Conservation (phyloP, 2,329 filamentous ascomycete species). For the Shiraia bambusicola region DNA sequence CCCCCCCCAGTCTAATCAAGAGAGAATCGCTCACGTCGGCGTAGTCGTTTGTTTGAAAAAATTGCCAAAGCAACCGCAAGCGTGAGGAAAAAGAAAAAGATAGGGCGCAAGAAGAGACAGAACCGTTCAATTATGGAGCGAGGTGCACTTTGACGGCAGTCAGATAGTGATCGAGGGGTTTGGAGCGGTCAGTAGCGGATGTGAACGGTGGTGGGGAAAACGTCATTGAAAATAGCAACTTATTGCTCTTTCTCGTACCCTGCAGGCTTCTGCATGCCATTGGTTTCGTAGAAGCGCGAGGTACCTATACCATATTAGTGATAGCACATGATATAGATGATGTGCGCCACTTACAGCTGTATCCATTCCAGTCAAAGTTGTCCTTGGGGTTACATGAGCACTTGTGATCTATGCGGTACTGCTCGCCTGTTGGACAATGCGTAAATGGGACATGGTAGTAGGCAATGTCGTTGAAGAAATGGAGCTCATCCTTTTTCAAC, state of each 20-base stretch:
- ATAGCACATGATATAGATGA: too few relatives aligned
- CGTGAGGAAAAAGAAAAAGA: slow-evolving; percentile 23
- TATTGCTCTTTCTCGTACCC: slow-evolving; percentile 74
- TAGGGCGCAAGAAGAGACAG: slow-evolving; percentile 23
- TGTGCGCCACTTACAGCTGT: slow-evolving; percentile 72
- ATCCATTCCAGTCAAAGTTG: slow-evolving; percentile 99
- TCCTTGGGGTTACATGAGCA: slow-evolving; percentile 94
- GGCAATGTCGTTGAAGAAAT: slow-evolving; percentile 98
- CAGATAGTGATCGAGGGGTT: slow-evolving; percentile 23
- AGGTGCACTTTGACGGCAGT: slow-evolving; percentile 35
- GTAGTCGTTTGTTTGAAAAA: slow-evolving; percentile 12
- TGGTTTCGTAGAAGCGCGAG: slow-evolving; percentile 80
- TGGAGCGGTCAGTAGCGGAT: slow-evolving; percentile 3
- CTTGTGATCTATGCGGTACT: slow-evolving; percentile 78
- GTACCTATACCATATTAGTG: slow-evolving; percentile 66
- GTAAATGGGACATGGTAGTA: slow-evolving; percentile 98
- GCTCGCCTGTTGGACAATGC: slow-evolving; percentile 90
- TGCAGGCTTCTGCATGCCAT: slow-evolving; percentile 76
- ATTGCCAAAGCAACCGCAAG: slow-evolving; percentile 17
- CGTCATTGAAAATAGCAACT: slow-evolving; percentile 19
- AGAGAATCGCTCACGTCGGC: slow-evolving; percentile 2
- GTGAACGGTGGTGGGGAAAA: slow-evolving; percentile 4
- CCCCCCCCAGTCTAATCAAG: slow-evolving; percentile 3
- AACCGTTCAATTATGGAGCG: slow-evolving; percentile 21
- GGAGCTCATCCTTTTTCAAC: slow-evolving; percentile 88